Percentiles rank a stretch among this genome's conserved stretches.
These are phyloP conservation scores for Salix suchowensis DNA, from an alignment of 345 rosid species.

Conservation along the genomic window DNA sequence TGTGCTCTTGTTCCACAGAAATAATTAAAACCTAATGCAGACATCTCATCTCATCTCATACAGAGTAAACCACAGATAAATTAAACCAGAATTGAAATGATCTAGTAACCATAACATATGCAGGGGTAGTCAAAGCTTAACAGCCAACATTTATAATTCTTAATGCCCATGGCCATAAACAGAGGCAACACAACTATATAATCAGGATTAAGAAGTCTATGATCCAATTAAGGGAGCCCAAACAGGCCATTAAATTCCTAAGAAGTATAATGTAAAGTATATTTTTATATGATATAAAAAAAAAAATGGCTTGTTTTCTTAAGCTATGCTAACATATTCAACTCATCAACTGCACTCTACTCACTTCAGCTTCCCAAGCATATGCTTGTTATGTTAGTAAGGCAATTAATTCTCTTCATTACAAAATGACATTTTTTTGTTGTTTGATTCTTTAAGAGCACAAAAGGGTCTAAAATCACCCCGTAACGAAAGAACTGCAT, in stretches of 20 bases:
- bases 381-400: not conserved
- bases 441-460: not conserved
- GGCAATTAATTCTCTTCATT: not conserved
- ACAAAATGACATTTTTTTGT: not conserved
- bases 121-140: not conserved
- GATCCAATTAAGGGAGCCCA: not conserved
- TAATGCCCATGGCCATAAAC: not conserved
- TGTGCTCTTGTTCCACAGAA: not conserved
- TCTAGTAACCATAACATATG: not conserved
- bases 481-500: not conserved
- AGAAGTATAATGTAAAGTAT: not conserved
- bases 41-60: not conserved
- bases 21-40: not conserved
- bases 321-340: not conserved
- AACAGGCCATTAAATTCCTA: not conserved
- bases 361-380: not conserved
- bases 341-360: not conserved
- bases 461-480: constrained; percentile 9
- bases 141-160: not conserved
- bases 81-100: not conserved
- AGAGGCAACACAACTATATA: not conserved
- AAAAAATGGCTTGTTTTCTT: not conserved
- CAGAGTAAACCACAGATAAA: not conserved
- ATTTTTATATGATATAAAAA: not conserved
- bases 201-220: not conserved